Evolutionary conservation across 257 asterid species (phyloP), one percentile per base, ranked within the genome.

Genomic region (Thymus mandschuricus): DNA sequence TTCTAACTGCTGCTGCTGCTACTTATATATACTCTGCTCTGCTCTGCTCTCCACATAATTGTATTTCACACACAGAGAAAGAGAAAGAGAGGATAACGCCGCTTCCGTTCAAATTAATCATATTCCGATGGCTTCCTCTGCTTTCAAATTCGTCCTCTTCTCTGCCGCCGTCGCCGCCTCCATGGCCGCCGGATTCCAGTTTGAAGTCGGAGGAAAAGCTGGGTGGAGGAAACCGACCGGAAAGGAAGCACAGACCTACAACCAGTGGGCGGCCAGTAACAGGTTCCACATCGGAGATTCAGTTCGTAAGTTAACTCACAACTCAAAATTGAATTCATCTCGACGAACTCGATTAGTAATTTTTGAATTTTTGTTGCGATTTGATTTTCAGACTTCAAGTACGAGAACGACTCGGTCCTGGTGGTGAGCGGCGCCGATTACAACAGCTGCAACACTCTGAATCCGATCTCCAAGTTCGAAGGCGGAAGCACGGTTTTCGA

Each of bases 221-320:
- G 92, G 89, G 12, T 89, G 96, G 97, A 68, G n/a, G 9, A 81
- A 49, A 31, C 97, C 97, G 0, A 83, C 84, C 1, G 87, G 84
- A 10, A 78, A 85, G 29, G 88, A 85, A 41, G 76, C 89, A 1
- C 83, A 85, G 62, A 81, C 89, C 0, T 90, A 86, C 56, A 88
- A 86, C 8, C 67, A 85, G n/a, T 90, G 96, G 96, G 97, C 97
- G 11, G 72, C 87, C 8, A 56, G n/a, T 33, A 81, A 83, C 78
- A 65, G 97, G 21, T 88, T 90, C 83, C 87, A 65, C 56, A 67
- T 90, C 52, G 90, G 96, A 59, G 96, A 90, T 68, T 11, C 88
- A n/a, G 43, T 86, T 64, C 38, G 96, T 88, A 72, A 86, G 90
- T 75, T 40, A 1, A 9, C 33, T 13, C 29, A 1, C 10, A 50